Evolutionary conservation across 768 basidiomycete genomes (phyloP), one percentile per base, ranked within the genome.

Genomic region (Leccinum disarticulatum): DNA sequence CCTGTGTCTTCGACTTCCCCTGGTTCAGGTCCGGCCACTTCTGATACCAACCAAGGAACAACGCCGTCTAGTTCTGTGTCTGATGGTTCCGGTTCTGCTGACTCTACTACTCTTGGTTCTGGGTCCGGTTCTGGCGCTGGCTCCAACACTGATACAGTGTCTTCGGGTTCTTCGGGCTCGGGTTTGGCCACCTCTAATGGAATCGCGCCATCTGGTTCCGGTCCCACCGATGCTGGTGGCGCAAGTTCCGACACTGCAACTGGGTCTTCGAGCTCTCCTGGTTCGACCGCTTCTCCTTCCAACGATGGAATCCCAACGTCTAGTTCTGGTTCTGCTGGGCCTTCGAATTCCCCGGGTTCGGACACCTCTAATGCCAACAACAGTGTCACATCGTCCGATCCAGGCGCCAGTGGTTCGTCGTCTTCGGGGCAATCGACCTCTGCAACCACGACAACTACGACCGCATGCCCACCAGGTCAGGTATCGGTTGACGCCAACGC

Each of bases 391-490:
- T 47, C 58, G 25, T 52, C 52, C 43, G 35, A 14, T 36, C 43
- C 60, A 1, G 59, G 22, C 3, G 4, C 31, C 7, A 27, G 10
- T 27, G 25, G 31, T 22, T 51, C 54, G 3, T 25, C 25, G 25
- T 25, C 25, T 25, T 25, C 25, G 25, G 25, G 25, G 25, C 25
- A 25, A 25, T 25, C 19, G 22, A 28, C 58, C 3, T 38, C 22
- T 33, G 2, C 59, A 19, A 59, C 52, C n/a, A 30, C 62, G 5
- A 50, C 62, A 9, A n/a, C 38, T 41, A 41, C 36, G 36, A 38
- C 36, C 31, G 1, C 54, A 19, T 69, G 68, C 28, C 69, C 66
- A 46, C 10, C 66, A 25, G 66, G 69, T 31, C 31, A 57, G 51
- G 36, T 36, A 22, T 50, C 58, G 5, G 57, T 35, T n/a, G n/a